phyloP scores from a whole-genome alignment of 495 filamentous ascomycete species.

The Aspergillus conjunctus region DNA sequence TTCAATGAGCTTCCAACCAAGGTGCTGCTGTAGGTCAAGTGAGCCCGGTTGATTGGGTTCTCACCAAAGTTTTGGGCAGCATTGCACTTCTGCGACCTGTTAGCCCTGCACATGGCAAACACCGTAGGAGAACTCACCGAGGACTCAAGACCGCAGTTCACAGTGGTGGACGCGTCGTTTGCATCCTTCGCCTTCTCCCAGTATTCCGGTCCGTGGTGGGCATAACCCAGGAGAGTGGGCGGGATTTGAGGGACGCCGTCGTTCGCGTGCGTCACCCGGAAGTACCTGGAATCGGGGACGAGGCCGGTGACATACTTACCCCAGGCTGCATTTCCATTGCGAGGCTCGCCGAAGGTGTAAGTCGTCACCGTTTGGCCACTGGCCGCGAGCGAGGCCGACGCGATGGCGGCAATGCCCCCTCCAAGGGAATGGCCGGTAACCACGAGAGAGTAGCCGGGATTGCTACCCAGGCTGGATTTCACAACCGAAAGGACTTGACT shows the following conservation, averaged over 20 bases:
- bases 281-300: neutral
- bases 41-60: neutral
- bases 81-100: neutral
- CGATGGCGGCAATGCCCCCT: neutral
- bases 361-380: conserved; percentile 3
- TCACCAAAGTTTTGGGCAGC: neutral
- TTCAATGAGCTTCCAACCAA: neutral
- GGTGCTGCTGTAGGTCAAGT: neutral
- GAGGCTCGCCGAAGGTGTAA: neutral
- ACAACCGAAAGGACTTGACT: neutral
- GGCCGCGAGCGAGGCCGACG: neutral
- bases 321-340: neutral
- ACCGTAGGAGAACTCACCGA: neutral
- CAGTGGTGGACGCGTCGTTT: neutral
- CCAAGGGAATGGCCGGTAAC: conserved; percentile 2
- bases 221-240: neutral
- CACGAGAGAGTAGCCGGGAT: neutral
- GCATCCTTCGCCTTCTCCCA: neutral
- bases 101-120: neutral
- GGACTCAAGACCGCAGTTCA: neutral
- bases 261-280: neutral
- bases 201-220: neutral
- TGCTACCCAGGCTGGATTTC: neutral
- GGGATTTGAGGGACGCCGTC: conserved; percentile 6
- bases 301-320: neutral